phyloP scores from a whole-genome alignment of 23 red algal genomes.

The Pyropia yezoensis region DNA sequence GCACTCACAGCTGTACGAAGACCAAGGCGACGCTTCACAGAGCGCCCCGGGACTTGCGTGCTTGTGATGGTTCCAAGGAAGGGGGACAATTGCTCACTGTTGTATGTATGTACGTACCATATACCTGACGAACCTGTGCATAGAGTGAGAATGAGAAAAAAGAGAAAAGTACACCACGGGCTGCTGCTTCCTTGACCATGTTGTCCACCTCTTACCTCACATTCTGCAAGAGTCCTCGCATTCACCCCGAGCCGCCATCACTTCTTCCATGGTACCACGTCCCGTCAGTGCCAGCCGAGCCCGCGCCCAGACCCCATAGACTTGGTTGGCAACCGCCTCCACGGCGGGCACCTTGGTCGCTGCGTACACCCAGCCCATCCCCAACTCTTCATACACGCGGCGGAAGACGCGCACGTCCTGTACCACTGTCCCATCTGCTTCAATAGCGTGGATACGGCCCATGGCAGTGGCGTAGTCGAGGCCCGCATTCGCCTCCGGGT shows the following conservation, averaged over 20 bases:
- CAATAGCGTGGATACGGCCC: conserved; percentile 70
- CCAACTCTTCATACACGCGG: conserved; percentile 52
- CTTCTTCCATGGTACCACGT: conserved; percentile 11
- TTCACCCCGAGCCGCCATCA: conserved; percentile 10
- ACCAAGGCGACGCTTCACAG: too few species aligned
- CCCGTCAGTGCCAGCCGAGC: conserved; percentile 51
- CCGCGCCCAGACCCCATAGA: conserved; percentile 75
- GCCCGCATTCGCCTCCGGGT: conserved; percentile 10
- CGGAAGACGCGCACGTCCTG: conserved; percentile 64
- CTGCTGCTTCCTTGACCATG: too few species aligned
- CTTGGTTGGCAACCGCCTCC: conserved; percentile 8
- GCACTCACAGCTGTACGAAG: too few species aligned
- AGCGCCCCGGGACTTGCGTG: too few species aligned
- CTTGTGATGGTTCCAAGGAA: too few species aligned
- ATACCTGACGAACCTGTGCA: too few species aligned
- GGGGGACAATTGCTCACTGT: too few species aligned
- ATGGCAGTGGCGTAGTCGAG: conserved; percentile 60
- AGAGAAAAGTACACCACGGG: too few species aligned
- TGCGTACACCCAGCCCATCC: conserved; percentile 73
- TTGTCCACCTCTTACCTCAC: too few species aligned
- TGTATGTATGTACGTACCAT: too few species aligned
- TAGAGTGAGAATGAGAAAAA: too few species aligned
- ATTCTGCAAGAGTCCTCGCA: too few species aligned
- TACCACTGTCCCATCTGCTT: conserved; percentile 46
- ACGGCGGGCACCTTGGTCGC: conserved; percentile 27